Percentiles rank a stretch among this genome's conserved stretches.
Conservation (phyloP, 2,329 filamentous ascomycete species). For the Phialophora macrospora region DNA sequence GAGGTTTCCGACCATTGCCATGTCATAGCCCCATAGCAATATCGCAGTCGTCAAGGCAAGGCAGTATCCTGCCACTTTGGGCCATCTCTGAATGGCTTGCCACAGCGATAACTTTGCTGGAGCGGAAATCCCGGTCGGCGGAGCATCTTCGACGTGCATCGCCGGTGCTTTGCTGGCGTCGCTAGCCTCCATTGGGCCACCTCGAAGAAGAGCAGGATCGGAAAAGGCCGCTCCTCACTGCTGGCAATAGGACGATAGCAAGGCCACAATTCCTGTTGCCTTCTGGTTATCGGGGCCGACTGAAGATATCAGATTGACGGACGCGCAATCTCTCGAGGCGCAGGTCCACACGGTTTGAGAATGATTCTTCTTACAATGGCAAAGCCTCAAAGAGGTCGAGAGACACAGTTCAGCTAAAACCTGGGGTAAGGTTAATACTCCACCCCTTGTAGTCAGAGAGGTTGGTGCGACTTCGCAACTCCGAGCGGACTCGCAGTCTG, state of each 20-base stretch:
- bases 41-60: conserved; percentile 36
- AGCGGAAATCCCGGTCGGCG: not conserved
- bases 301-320: not conserved
- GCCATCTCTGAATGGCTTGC: conserved; percentile 28
- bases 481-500: conserved; percentile 3
- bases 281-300: not conserved
- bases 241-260: not conserved
- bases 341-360: not conserved
- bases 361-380: not conserved
- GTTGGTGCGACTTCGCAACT: conserved; percentile 4
- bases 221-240: not conserved
- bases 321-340: conserved; percentile 6
- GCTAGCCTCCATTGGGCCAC: not conserved
- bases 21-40: conserved; percentile 44
- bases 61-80: conserved; percentile 27
- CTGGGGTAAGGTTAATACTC: not conserved
- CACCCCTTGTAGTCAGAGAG: not conserved
- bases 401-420: conserved; percentile 2
- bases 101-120: conserved; percentile 12
- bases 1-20: conserved; percentile 43
- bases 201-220: not conserved
- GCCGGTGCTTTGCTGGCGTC: not conserved
- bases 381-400: not conserved
- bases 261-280: not conserved
- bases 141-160: conserved; percentile 5